These are phyloP conservation scores for Lodderomyces elongisporus DNA, from an alignment of 1,139 yeast genomes.

Conservation along the genomic window DNA sequence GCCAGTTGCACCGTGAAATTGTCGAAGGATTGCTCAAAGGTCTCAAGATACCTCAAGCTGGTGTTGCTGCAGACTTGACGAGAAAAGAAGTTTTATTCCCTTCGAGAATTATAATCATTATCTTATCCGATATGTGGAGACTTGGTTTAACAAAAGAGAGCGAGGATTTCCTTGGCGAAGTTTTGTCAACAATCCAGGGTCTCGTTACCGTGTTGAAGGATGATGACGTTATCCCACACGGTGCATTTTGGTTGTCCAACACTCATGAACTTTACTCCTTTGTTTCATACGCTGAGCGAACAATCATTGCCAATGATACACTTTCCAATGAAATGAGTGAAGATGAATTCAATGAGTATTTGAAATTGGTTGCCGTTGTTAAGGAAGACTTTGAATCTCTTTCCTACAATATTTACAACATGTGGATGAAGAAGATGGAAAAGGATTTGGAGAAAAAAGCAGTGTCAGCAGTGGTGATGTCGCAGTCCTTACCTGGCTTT, in stretches of 20 bases:
- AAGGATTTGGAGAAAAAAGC: constrained; percentile 88
- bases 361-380: constrained; percentile 84
- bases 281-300: constrained; percentile 88
- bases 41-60: constrained; percentile 81
- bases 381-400: constrained; percentile 92
- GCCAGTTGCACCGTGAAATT: constrained; percentile 75
- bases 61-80: constrained; percentile 76
- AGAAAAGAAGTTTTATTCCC: constrained; percentile 95
- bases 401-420: constrained; percentile 89
- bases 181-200: constrained; percentile 80
- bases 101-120: constrained; percentile 87
- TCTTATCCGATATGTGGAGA: constrained; percentile 98
- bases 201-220: constrained; percentile 69
- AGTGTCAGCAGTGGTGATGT: constrained; percentile 86
- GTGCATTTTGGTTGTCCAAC: constrained; percentile 97
- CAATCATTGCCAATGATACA: constrained; percentile 78
- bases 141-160: constrained; percentile 88
- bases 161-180: constrained; percentile 88
- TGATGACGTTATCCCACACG: constrained; percentile 84
- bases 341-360: constrained; percentile 84
- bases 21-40: constrained; percentile 84
- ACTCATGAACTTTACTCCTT: constrained; percentile 94
- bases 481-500: constrained; percentile 95
- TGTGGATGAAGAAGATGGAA: constrained; percentile 97
- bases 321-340: constrained; percentile 83